Conservation (phyloP, 495 filamentous ascomycete genomes). For the Massariosphaeria phaeospora region DNA sequence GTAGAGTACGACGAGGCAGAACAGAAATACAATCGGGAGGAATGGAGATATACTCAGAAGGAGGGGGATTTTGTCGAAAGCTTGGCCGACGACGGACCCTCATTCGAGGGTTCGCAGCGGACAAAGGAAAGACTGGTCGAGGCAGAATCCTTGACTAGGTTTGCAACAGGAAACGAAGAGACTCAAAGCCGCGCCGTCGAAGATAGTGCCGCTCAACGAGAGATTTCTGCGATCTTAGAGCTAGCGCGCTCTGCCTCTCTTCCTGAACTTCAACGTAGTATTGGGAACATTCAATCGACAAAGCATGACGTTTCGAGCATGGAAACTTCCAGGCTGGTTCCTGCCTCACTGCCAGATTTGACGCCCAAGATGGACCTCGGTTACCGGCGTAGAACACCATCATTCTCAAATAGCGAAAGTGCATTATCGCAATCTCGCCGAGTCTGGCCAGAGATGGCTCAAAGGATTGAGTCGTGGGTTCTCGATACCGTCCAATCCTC, state of each 20-base stretch:
- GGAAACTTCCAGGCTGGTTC: no score
- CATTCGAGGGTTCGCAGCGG: not conserved
- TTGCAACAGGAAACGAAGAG: not conserved
- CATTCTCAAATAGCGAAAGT: not conserved
- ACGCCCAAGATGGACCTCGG: no score
- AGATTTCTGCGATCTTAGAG: not conserved
- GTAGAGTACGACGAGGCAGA: slow-evolving; percentile 8
- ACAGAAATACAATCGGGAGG: not conserved
- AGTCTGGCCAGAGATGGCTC: not conserved
- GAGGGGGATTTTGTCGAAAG: slow-evolving; percentile 5
- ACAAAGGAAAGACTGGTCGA: not conserved
- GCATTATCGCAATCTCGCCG: slow-evolving; percentile 52
- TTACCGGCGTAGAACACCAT: not conserved
- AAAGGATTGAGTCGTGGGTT: slow-evolving; percentile 4
- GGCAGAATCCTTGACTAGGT: not conserved
- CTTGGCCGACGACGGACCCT: not conserved
- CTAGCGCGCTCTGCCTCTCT: not conserved
- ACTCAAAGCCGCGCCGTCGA: no score
- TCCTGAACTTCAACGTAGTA: no score
- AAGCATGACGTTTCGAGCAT: no score
- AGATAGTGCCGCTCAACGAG: no score
- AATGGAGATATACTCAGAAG: slow-evolving; percentile 10
- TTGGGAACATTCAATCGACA: no score
- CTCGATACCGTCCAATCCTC: slow-evolving; percentile 5
- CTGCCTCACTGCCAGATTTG: no score